Evolutionary conservation across 2,329 filamentous ascomycete species (phyloP).

Genomic region (Acephala macrosclerotiorum): DNA sequence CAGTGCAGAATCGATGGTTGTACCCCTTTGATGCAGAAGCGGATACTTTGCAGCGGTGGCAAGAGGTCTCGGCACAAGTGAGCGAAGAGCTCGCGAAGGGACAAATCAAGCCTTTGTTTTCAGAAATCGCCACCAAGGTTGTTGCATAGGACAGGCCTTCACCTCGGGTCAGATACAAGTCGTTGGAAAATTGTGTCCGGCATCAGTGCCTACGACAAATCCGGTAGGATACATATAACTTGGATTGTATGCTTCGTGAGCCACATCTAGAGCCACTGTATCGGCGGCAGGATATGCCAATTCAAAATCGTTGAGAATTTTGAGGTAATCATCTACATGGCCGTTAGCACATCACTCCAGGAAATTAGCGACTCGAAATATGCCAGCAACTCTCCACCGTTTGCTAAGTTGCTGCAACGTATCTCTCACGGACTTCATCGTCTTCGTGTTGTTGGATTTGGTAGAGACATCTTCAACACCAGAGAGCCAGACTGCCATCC

Average conservation of each 20-base stretch:
- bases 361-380: neutral
- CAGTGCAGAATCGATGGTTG: conserved; percentile 51
- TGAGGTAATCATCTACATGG: conserved; percentile 4
- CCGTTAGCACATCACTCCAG: neutral
- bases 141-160: conserved; percentile 3
- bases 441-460: neutral
- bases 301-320: conserved; percentile 14
- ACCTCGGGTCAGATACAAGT: too few relatives aligned
- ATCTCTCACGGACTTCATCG: neutral
- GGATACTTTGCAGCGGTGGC: conserved; percentile 52
- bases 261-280: conserved; percentile 8
- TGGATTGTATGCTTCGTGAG: neutral
- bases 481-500: conserved; percentile 8
- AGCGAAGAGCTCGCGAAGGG: conserved; percentile 46
- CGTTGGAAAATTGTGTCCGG: too few relatives aligned
- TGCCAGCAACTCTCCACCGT: conserved; percentile 12
- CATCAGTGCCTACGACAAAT: neutral
- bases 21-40: conserved; percentile 55
- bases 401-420: conserved; percentile 5
- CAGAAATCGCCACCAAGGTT: neutral
- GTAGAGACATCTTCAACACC: neutral
- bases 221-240: neutral
- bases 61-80: conserved; percentile 49
- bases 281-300: conserved; percentile 2
- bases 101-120: conserved; percentile 49